Evolutionary conservation across 441 rosid genomes (phyloP).

Genomic region (Erodium moschatum): DNA sequence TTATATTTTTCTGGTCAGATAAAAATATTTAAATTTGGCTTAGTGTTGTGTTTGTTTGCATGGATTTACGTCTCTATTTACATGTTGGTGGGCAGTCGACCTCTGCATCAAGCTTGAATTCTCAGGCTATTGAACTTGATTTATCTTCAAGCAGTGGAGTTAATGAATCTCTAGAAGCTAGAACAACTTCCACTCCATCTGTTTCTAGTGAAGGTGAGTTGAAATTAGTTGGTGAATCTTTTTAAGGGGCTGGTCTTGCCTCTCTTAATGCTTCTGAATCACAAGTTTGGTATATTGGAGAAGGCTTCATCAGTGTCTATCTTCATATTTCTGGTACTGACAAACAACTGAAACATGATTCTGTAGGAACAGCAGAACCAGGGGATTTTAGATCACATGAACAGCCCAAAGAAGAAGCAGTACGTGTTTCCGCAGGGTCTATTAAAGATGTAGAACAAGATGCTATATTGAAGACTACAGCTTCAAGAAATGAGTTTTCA

Average conservation of each 20-base stretch:
- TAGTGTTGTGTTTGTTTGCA: not conserved
- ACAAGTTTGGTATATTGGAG: conserved; percentile 24
- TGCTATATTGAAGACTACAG: conserved; percentile 20
- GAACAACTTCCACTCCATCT: conserved; percentile 22
- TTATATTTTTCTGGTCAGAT: conserved; percentile 4
- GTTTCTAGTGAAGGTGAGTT: conserved; percentile 24
- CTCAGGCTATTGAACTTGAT: conserved; percentile 27
- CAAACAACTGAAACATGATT: conserved; percentile 25
- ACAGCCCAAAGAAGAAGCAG: conserved; percentile 25
- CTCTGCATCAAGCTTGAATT: conserved; percentile 17
- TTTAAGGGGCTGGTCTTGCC: conserved; percentile 21
- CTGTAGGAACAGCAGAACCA: conserved; percentile 21
- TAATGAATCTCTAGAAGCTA: conserved; percentile 29
- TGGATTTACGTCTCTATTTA: conserved; percentile 6
- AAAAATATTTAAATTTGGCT: not conserved
- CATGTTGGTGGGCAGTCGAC: conserved; percentile 36
- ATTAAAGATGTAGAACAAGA: conserved; percentile 22
- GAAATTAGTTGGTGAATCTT: conserved; percentile 22
- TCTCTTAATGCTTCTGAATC: conserved; percentile 29
- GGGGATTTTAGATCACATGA: conserved; percentile 18
- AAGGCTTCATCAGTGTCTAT: conserved; percentile 25
- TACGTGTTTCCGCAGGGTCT: conserved; percentile 27
- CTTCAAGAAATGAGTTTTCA: conserved; percentile 24
- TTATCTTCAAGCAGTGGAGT: conserved; percentile 24
- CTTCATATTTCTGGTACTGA: conserved; percentile 35